Conservation (phyloP, 2,329 filamentous ascomycete genomes). For the Fusarium sp. region DNA sequence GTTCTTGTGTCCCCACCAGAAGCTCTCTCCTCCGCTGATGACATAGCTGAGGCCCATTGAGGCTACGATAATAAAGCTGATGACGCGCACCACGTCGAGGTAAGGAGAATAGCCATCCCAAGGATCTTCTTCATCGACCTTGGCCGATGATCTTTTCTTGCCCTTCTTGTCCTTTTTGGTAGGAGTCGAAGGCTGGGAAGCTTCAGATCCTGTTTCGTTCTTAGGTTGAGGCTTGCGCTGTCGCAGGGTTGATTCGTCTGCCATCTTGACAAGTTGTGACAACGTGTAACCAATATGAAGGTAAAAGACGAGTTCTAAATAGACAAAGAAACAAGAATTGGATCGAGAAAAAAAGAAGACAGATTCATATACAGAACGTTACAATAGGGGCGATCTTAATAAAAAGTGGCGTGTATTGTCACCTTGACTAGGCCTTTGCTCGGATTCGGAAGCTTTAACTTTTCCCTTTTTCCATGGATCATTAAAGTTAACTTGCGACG, state of each 20-base stretch:
- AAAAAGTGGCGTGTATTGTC: slow-evolving; percentile 40
- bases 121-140: slow-evolving; percentile 59
- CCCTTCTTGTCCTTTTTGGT: slow-evolving; percentile 40
- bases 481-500: slow-evolving; percentile 31
- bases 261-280: slow-evolving; percentile 49
- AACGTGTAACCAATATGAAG: background rate
- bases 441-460: slow-evolving; percentile 35
- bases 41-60: slow-evolving; percentile 82
- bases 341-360: background rate
- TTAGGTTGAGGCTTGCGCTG: slow-evolving; percentile 58
- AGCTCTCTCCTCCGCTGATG: slow-evolving; percentile 76
- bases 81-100: slow-evolving; percentile 77
- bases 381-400: slow-evolving; percentile 29
- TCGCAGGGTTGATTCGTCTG: slow-evolving; percentile 58
- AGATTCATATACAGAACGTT: slow-evolving; percentile 18
- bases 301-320: background rate
- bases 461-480: slow-evolving; percentile 25
- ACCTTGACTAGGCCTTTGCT: slow-evolving; percentile 31
- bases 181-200: slow-evolving; percentile 45
- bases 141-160: slow-evolving; percentile 40
- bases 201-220: slow-evolving; percentile 34
- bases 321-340: background rate
- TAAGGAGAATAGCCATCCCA: slow-evolving; percentile 65
- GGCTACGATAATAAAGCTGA: slow-evolving; percentile 75
- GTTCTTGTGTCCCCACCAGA: slow-evolving; percentile 75